phyloP scores from a whole-genome alignment of 2,329 filamentous ascomycete genomes.

The Fulvia fulva region DNA sequence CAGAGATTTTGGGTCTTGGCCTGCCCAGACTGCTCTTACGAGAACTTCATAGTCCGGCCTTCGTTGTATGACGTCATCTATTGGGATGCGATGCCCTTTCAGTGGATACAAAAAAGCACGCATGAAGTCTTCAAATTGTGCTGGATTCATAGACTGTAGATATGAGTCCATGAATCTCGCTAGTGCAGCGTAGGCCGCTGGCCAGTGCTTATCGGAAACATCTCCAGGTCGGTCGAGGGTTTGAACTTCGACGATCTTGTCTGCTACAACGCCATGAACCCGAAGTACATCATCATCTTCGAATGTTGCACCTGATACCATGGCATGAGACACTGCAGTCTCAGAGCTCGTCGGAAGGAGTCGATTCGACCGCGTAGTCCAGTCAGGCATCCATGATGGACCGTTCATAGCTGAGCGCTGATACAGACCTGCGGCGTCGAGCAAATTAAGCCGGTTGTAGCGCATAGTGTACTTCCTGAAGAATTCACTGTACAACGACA shows the following conservation, averaged over 20 bases:
- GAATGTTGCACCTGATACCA: constrained; percentile 1
- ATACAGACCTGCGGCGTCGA: constrained; percentile 5
- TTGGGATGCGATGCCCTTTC: neutral
- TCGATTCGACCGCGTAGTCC: neutral
- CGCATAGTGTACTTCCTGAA: constrained; percentile 2
- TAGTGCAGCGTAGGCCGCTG: constrained; percentile 1
- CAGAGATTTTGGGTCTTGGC: neutral
- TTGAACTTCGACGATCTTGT: neutral
- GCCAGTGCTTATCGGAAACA: neutral
- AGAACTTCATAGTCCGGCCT: neutral
- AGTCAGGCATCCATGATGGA: constrained; percentile 12
- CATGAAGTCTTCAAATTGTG: constrained; percentile 1
- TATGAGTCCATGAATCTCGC: constrained; percentile 1
- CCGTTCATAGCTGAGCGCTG: constrained; percentile 5
- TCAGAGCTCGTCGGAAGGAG: constrained; percentile 4
- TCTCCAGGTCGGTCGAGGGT: neutral
- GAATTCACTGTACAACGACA: constrained; percentile 5
- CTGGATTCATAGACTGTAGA: neutral
- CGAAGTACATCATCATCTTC: neutral
- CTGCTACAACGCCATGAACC: constrained; percentile 4
- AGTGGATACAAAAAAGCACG: constrained; percentile 3
- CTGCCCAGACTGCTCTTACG: neutral
- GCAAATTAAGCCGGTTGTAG: constrained; percentile 1
- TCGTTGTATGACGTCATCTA: neutral
- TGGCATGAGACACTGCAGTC: constrained; percentile 5